phyloP scores from a whole-genome alignment of 331 rosid species.

The Rosa hybrid region DNA sequence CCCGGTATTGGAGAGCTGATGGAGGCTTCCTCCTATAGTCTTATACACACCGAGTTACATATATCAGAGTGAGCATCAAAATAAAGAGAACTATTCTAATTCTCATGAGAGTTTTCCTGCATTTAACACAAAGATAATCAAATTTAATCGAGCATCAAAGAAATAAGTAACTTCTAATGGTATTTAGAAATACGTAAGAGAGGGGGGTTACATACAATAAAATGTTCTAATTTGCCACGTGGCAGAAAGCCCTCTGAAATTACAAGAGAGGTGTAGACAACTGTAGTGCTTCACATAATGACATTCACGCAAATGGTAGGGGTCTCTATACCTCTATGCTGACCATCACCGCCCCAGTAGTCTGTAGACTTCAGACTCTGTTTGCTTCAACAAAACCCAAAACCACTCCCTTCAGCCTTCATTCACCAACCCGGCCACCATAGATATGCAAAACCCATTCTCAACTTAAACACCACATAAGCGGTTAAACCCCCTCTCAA shows the following conservation, averaged over 20 bases:
- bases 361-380: not conserved
- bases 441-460: slow-evolving; percentile 14
- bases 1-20: not conserved
- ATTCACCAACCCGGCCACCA: not conserved
- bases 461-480: slow-evolving; percentile 23
- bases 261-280: slow-evolving; percentile 1
- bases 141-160: too few relatives aligned
- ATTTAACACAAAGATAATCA: not conserved
- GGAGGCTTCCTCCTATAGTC: not conserved
- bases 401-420: not conserved
- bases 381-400: not conserved
- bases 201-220: too few relatives aligned
- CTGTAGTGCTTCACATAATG: slow-evolving; percentile 23
- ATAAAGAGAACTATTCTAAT: too few relatives aligned
- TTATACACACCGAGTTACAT: not conserved
- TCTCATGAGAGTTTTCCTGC: not conserved
- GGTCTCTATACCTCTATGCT: slow-evolving; percentile 2
- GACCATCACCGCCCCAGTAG: slow-evolving; percentile 3
- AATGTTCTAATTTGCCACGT: slow-evolving; percentile 10
- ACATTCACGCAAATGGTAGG: slow-evolving; percentile 18
- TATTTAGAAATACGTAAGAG: not conserved
- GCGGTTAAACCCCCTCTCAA: slow-evolving; percentile 10
- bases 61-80: too few relatives aligned
- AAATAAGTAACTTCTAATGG: too few relatives aligned
- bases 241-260: slow-evolving; percentile 4